Conservation (phyloP, 345 rosid genomes). For the Eucalyptus sp. region DNA sequence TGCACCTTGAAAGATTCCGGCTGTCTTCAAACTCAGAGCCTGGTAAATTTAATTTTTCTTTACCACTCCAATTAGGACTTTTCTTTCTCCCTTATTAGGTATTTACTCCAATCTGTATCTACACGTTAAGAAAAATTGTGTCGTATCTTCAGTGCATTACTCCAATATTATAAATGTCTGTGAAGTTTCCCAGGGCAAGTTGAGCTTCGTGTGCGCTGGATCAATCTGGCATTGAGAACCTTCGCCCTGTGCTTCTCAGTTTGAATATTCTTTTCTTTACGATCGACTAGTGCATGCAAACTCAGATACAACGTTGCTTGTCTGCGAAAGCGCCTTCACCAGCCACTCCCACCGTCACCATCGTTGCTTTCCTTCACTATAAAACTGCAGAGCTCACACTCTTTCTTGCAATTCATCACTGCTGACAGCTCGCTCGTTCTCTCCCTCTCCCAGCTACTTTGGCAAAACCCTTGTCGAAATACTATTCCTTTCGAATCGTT, state of each 20-base stretch:
- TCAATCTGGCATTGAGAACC: background rate
- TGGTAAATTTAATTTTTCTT: background rate
- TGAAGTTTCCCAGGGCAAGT: background rate
- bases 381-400: background rate
- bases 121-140: background rate
- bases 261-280: background rate
- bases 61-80: background rate
- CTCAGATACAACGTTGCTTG: background rate
- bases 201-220: background rate
- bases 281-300: background rate
- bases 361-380: background rate
- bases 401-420: background rate
- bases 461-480: background rate
- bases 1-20: background rate
- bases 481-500: background rate
- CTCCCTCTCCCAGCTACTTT: background rate
- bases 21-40: background rate
- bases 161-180: background rate
- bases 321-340: background rate
- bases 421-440: background rate
- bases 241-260: background rate
- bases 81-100: background rate
- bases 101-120: background rate
- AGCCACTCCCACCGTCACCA: background rate
- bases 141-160: background rate